Evolutionary conservation across 2,329 filamentous ascomycete genomes (phyloP).

Genomic region (Phialophora tarda): DNA sequence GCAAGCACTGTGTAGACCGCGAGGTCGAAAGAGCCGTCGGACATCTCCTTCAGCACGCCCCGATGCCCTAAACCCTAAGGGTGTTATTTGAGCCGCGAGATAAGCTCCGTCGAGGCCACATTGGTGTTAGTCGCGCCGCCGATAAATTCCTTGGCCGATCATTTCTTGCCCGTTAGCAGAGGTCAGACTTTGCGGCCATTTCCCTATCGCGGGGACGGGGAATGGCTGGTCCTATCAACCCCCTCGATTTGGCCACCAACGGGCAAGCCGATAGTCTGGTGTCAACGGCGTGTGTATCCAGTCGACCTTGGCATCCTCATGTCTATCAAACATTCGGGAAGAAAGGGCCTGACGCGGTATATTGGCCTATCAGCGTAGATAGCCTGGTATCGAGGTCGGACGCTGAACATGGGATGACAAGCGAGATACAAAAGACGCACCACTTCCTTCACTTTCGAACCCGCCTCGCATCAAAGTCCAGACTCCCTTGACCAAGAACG

Average conservation of each 20-base stretch:
- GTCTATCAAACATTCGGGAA: slow-evolving; percentile 15
- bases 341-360: neutral
- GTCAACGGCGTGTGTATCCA: neutral
- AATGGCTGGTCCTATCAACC: slow-evolving; percentile 7
- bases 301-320: slow-evolving; percentile 6
- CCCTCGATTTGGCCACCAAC: neutral
- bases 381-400: slow-evolving; percentile 4
- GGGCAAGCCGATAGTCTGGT: slow-evolving; percentile 4
- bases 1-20: slow-evolving; percentile 2
- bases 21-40: slow-evolving; percentile 1
- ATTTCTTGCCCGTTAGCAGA: slow-evolving; percentile 15
- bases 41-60: slow-evolving; percentile 6
- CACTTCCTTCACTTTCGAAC: neutral
- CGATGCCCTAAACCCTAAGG: neutral
- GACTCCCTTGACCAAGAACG: neutral
- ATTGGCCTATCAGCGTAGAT: slow-evolving; percentile 15
- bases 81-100: neutral
- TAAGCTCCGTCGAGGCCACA: slow-evolving; percentile 3
- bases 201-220: slow-evolving; percentile 11
- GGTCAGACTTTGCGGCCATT: neutral
- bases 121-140: neutral
- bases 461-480: slow-evolving; percentile 3
- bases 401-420: neutral
- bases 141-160: slow-evolving; percentile 7
- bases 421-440: slow-evolving; percentile 17